phyloP scores from a whole-genome alignment of 2,329 filamentous ascomycete genomes.

The Stagonosporopsis vannaccii region DNA sequence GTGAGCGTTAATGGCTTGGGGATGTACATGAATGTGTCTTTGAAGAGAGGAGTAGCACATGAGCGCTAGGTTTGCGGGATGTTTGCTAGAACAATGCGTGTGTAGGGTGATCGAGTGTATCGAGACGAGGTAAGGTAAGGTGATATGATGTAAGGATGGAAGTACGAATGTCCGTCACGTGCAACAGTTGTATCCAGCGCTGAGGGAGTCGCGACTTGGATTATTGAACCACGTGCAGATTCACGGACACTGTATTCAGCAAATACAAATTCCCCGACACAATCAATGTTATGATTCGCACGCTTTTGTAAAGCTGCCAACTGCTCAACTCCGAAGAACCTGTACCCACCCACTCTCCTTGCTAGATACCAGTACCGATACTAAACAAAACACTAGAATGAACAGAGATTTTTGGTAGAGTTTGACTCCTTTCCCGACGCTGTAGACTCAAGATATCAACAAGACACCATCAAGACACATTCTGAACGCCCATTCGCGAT shows the following conservation, averaged over 20 bases:
- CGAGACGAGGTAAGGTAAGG: not conserved
- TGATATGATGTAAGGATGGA: not conserved
- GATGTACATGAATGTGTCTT: not conserved
- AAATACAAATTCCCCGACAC: not conserved
- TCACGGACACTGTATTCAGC: not conserved
- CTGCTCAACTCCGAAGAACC: conserved; percentile 9
- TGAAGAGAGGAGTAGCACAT: not conserved
- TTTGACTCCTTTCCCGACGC: conserved; percentile 30
- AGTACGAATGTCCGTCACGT: not conserved
- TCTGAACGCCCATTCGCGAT: conserved; percentile 34
- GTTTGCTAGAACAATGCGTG: not conserved
- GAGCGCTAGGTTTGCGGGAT: not conserved
- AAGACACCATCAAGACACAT: not conserved
- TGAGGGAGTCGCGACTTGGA: not conserved
- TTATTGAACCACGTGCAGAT: not conserved
- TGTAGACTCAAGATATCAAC: conserved; percentile 5
- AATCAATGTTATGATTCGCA: conserved; percentile 9
- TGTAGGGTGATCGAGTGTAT: not conserved
- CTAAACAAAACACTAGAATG: conserved; percentile 13
- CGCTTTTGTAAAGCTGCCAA: conserved; percentile 14
- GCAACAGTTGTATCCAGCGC: not conserved
- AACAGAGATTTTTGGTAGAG: conserved; percentile 11
- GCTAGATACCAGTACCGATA: conserved; percentile 13
- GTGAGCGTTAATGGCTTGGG: too few species aligned
- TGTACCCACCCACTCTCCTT: conserved; percentile 1